Conservation (phyloP, 306 rosid species). For the Hylodesmum podocarpum region DNA sequence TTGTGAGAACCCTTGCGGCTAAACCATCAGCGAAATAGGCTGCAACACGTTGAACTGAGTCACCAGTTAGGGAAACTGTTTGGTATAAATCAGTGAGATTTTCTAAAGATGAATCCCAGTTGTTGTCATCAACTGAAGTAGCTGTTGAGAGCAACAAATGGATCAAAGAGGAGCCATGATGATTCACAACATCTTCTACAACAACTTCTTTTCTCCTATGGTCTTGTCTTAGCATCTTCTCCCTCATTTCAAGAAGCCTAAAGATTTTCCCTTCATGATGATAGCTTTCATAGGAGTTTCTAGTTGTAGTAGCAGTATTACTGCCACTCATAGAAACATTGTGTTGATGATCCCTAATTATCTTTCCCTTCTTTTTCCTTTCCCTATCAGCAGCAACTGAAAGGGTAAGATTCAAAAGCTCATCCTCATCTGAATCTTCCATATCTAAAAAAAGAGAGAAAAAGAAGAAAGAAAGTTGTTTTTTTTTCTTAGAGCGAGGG, state of each 20-base stretch:
- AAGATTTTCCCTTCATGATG: conserved; percentile 68
- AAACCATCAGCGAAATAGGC: conserved; percentile 69
- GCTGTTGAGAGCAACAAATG: conserved; percentile 63
- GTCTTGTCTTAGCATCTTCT: conserved; percentile 60
- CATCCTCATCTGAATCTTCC: conserved; percentile 65
- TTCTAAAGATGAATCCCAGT: conserved; percentile 43
- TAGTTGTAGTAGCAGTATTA: neutral
- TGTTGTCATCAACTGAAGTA: conserved; percentile 46
- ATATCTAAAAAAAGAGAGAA: conserved; percentile 29
- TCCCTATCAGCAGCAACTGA: conserved; percentile 50
- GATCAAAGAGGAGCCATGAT: conserved; percentile 63
- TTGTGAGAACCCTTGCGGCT: conserved; percentile 55
- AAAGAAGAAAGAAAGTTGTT: neutral
- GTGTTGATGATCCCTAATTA: conserved; percentile 11
- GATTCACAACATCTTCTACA: conserved; percentile 32
- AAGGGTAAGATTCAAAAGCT: conserved; percentile 76
- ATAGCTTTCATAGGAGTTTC: conserved; percentile 44
- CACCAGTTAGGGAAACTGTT: conserved; percentile 55
- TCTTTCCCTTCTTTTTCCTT: conserved; percentile 54
- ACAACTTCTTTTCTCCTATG: conserved; percentile 21
- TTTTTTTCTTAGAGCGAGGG: neutral
- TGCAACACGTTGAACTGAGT: conserved; percentile 67
- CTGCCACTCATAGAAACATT: conserved; percentile 20
- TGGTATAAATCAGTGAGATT: conserved; percentile 51
- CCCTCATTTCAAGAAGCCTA: conserved; percentile 72